phyloP scores from a whole-genome alignment of 2,329 filamentous ascomycete genomes.

The Lecanosticta acicola region DNA sequence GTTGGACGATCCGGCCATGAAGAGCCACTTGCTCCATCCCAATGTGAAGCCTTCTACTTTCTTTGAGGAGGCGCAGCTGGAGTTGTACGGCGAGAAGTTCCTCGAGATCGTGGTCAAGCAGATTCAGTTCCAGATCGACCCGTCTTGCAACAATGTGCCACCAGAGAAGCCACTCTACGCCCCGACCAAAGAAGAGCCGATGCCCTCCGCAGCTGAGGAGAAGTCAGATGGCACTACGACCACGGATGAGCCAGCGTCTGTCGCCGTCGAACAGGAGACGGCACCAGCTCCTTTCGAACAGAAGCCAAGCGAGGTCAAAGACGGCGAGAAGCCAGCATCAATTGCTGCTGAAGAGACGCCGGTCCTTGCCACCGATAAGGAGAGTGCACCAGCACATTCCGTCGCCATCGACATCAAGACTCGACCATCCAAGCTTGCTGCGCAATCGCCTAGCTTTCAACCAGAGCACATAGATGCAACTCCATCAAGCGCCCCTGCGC shows the following conservation, averaged over 20 bases:
- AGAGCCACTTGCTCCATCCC: conserved; percentile 14
- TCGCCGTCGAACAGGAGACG: no score
- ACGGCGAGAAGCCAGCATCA: background rate
- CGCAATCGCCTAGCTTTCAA: background rate
- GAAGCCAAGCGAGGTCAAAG: no score
- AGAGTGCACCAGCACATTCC: no score
- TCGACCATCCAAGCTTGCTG: background rate
- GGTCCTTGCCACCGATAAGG: background rate
- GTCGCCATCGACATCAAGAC: no score
- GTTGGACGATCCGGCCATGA: conserved; percentile 19
- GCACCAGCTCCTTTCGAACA: no score
- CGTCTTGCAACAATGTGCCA: background rate
- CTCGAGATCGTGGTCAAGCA: conserved; percentile 12
- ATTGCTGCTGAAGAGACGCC: background rate
- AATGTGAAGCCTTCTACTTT: conserved; percentile 22
- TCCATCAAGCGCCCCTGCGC: background rate
- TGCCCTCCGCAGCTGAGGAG: no score
- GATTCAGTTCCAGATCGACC: conserved; percentile 11
- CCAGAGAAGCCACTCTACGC: background rate
- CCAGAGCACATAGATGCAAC: background rate
- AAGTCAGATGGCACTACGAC: no score
- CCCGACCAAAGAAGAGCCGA: background rate
- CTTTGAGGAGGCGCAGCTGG: conserved; percentile 18
- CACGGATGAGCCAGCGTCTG: no score
- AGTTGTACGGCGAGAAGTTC: conserved; percentile 17